These are phyloP conservation scores for Vanrija sp. DNA, from an alignment of 1,284 basidiomycete species.

Conservation along the genomic window DNA sequence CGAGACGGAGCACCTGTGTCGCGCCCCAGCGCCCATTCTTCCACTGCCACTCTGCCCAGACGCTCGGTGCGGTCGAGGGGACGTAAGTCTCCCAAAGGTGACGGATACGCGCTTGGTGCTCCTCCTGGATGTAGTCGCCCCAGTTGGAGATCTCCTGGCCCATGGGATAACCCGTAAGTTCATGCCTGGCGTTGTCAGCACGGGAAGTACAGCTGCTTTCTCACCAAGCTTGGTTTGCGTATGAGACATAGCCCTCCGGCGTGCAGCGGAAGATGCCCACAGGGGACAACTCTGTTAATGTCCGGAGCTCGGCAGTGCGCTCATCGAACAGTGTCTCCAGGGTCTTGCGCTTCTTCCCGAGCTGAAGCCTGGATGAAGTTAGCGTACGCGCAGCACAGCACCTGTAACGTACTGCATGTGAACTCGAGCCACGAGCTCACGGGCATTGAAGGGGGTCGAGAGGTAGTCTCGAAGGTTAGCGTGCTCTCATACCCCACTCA, in stretches of 20 bases:
- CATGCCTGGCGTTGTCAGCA: slow-evolving; percentile 23
- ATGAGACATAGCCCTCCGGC: slow-evolving; percentile 34
- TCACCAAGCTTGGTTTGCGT: slow-evolving; percentile 35
- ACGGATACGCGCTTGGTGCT: slow-evolving; percentile 14
- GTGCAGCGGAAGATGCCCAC: slow-evolving; percentile 42
- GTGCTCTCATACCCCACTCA: slow-evolving; percentile 27
- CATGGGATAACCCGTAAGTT: slow-evolving; percentile 28
- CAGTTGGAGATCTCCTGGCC: slow-evolving; percentile 26
- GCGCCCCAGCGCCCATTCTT: slow-evolving; percentile 29
- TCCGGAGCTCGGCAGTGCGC: slow-evolving; percentile 40
- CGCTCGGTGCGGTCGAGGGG: slow-evolving; percentile 2
- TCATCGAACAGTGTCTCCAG: slow-evolving; percentile 42
- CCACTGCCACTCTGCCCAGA: slow-evolving; percentile 27
- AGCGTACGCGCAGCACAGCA: too few relatives aligned
- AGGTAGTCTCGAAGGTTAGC: slow-evolving; percentile 40
- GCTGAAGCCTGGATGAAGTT: slow-evolving; percentile 20
- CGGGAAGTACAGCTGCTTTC: neutral
- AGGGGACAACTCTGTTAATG: slow-evolving; percentile 38
- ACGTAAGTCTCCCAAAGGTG: slow-evolving; percentile 25
- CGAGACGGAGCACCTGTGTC: slow-evolving; percentile 29
- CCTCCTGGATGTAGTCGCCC: slow-evolving; percentile 28
- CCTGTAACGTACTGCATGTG: slow-evolving; percentile 22
- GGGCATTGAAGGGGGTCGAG: slow-evolving; percentile 43
- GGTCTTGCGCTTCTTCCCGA: slow-evolving; percentile 37
- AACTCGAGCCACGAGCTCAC: slow-evolving; percentile 51